These are phyloP conservation scores for Setaria viridis DNA, from an alignment of 202 grass and related monocot genomes.

Conservation along the genomic window DNA sequence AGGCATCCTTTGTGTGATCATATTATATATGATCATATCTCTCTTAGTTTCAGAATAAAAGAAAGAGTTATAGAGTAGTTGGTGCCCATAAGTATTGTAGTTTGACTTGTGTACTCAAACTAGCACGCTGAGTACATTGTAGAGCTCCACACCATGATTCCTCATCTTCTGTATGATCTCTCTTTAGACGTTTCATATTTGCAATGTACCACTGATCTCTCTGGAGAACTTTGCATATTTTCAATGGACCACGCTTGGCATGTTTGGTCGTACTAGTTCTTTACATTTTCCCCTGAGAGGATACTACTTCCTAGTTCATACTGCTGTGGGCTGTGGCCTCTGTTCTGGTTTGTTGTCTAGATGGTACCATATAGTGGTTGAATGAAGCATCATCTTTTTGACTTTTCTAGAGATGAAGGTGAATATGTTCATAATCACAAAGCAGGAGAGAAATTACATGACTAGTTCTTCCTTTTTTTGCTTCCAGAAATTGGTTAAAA, in stretches of 20 bases:
- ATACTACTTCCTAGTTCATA: neutral
- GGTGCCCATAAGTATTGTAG: neutral
- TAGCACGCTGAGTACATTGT: neutral
- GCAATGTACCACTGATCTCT: neutral
- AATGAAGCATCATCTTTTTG: neutral
- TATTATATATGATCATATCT: neutral
- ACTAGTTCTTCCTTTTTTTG: neutral
- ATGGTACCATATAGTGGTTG: neutral
- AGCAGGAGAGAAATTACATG: neutral
- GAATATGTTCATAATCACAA: neutral
- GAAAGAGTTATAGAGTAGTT: neutral
- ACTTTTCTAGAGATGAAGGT: neutral
- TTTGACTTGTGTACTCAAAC: slow-evolving; percentile 14
- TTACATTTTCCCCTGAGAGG: neutral
- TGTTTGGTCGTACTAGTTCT: neutral
- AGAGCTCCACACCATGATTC: neutral
- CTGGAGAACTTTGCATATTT: neutral
- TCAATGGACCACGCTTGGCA: neutral
- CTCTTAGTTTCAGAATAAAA: neutral
- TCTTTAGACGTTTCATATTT: neutral
- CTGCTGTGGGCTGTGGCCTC: neutral
- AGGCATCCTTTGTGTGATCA: slow-evolving; percentile 51
- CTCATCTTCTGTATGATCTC: neutral
- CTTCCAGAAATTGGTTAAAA: neutral
- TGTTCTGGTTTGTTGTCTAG: neutral